Base-by-base conservation (phyloP, 192 early-diverging fungal genomes). In the Phycomyces nitens region DNA sequence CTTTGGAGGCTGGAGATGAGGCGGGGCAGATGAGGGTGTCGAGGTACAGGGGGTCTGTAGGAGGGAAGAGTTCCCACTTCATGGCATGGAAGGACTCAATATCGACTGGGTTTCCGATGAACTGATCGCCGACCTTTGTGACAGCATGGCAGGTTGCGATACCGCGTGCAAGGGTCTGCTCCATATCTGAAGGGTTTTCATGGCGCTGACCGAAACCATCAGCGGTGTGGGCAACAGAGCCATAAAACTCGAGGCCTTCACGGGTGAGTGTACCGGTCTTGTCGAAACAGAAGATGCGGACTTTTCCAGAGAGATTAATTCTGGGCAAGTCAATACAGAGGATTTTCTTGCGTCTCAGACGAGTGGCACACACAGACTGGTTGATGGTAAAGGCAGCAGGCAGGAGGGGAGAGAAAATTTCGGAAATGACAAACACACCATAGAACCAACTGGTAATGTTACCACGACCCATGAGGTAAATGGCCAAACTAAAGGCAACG, bases 201-300 rank as follows among this genome's bases (percentile, higher is more conserved):
- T 64, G 56, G 10, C 61, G 69, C 0, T 70, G 56, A 43, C n/a
- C 51, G 27, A 81, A 78, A 16, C 51, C 50, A n/a, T 41, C 43
- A 0, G 55, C 51, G 5, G 44, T 58, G n/a, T 18, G 21, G 1
- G 39, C 29, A 41, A 72, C 70, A 52, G 51, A 80, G 16, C 84
- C 89, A 56, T 70, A 74, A 58, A 82, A 89, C 68, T 89, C 83
- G 15, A 92, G 77, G 9, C 86, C 86, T 72, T 89, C 86, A 54
- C 82, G 82, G 1, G 89, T 92, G 53, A 92, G 74, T 22, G 90
- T 92, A 27, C 89, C 89, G 12, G 89, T 89, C 76, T 92, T 90
- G 69, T 90, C 90, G 44, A 90, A 90, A 70, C 84, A 86, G 56
- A 89, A 88, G 22, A 90, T 80, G 24, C 81, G 84, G 21, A 89